phyloP scores from a whole-genome alignment of 768 basidiomycete species.

The Naganishia antarctica region DNA sequence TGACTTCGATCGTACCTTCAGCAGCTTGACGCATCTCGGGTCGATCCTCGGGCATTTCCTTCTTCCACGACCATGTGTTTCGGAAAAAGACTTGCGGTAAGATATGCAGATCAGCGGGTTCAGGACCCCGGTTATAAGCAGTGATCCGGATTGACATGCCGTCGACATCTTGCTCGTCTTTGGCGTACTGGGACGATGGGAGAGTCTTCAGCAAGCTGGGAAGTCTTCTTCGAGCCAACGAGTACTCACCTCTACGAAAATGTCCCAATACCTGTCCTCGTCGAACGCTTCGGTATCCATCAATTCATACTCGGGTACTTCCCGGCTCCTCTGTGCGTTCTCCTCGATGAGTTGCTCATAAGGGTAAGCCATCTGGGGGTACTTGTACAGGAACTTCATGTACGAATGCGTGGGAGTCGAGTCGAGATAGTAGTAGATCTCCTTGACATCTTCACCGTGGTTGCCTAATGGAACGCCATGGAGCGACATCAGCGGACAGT shows the following conservation, averaged over 20 bases:
- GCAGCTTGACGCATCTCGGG: conserved; percentile 47
- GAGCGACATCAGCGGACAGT: conserved; percentile 13
- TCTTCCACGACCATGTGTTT: conserved; percentile 94
- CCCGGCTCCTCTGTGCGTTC: conserved; percentile 71
- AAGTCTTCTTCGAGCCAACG: no score
- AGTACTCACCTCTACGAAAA: conserved; percentile 84
- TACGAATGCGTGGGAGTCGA: conserved; percentile 98
- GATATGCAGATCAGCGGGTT: conserved; percentile 86
- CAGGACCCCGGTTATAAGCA: conserved; percentile 91
- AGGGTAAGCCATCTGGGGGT: conserved; percentile 84
- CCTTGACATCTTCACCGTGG: conserved; percentile 98
- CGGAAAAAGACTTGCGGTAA: conserved; percentile 96
- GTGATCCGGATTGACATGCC: conserved; percentile 89
- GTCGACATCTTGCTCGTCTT: conserved; percentile 86
- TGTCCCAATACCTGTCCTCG: conserved; percentile 94
- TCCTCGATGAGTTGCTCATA: conserved; percentile 90
- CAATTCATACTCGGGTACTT: conserved; percentile 88
- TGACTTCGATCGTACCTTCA: conserved; percentile 54
- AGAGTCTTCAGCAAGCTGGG: no score
- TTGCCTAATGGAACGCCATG: conserved; percentile 60
- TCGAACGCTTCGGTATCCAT: conserved; percentile 87
- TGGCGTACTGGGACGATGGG: conserved; percentile 77
- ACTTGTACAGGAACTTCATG: conserved; percentile 99
- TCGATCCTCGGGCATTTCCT: conserved; percentile 50
- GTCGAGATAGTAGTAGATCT: conserved; percentile 96